A percentile compares a stretch with the other conserved stretches of the same genome.
Evolutionary conservation across 2,329 filamentous ascomycete species (phyloP).

Genomic region (Clarireedia homoeocarpa): DNA sequence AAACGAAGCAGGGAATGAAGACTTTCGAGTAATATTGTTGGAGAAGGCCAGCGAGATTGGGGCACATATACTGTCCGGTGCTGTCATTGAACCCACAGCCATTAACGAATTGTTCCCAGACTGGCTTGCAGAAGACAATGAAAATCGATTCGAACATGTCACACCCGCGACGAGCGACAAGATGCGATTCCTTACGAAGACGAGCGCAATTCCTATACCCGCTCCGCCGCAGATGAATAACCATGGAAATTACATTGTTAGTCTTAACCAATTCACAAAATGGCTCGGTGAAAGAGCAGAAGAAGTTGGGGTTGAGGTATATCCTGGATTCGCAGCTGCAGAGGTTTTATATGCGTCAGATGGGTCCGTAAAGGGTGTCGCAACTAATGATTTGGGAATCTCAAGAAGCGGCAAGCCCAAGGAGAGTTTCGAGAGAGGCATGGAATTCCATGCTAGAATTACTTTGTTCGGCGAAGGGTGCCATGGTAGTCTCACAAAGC

Average conservation of each 20-base stretch:
- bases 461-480: constrained; percentile 93
- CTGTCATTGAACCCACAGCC: constrained; percentile 84
- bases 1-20: constrained; percentile 89
- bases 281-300: constrained; percentile 97
- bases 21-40: constrained; percentile 84
- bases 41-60: constrained; percentile 95
- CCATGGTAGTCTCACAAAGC: constrained; percentile 90
- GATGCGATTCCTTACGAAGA: constrained; percentile 92
- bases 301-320: constrained; percentile 91
- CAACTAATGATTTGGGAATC: constrained; percentile 90
- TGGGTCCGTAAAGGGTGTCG: constrained; percentile 86
- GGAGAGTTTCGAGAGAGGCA: constrained; percentile 87
- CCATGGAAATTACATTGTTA: constrained; percentile 95
- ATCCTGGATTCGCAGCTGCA: constrained; percentile 89
- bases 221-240: constrained; percentile 97
- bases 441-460: constrained; percentile 93
- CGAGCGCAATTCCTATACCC: constrained; percentile 68
- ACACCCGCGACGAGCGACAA: constrained; percentile 77
- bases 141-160: constrained; percentile 76
- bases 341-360: constrained; percentile 84
- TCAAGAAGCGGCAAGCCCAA: constrained; percentile 76
- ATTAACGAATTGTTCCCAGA: constrained; percentile 87
- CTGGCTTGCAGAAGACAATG: constrained; percentile 86
- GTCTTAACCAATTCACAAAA: constrained; percentile 87
- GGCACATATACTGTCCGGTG: constrained; percentile 90